These are phyloP conservation scores for Fulvia fulva DNA, from an alignment of 2,329 filamentous ascomycete genomes.

Conservation along the genomic window DNA sequence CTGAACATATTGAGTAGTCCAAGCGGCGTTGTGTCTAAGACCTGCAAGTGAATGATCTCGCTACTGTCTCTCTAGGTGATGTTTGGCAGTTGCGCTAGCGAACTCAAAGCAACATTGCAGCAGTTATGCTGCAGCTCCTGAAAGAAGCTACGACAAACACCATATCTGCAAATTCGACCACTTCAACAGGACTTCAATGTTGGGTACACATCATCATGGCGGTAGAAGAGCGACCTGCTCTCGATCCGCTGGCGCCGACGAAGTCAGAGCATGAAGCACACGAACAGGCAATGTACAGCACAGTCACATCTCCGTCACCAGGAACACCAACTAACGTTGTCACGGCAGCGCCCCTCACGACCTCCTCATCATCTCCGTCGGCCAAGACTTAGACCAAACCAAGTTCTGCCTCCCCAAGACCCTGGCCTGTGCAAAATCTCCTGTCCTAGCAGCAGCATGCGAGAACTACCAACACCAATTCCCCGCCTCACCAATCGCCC, in stretches of 20 bases:
- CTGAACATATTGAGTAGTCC: background rate
- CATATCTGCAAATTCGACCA: no score
- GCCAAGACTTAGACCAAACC: background rate
- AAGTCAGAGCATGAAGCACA: background rate
- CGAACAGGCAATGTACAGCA: background rate
- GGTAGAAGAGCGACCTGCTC: background rate
- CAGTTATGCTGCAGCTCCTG: background rate
- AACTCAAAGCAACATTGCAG: background rate
- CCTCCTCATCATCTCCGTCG: background rate
- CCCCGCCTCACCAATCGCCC: background rate
- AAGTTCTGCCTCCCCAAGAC: background rate
- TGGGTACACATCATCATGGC: background rate
- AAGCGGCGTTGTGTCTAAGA: no score
- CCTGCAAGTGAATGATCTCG: background rate
- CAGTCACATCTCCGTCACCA: background rate
- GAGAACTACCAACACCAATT: background rate
- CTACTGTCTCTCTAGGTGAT: background rate
- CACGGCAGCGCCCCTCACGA: background rate
- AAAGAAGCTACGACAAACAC: no score
- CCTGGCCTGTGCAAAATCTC: background rate
- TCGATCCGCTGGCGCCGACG: background rate
- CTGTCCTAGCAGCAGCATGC: background rate
- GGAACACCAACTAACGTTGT: background rate
- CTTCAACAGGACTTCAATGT: no score
- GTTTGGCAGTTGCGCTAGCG: background rate